phyloP scores from a whole-genome alignment of 2,329 filamentous ascomycete genomes.

The Arthrobotrys pseudoclavata region DNA sequence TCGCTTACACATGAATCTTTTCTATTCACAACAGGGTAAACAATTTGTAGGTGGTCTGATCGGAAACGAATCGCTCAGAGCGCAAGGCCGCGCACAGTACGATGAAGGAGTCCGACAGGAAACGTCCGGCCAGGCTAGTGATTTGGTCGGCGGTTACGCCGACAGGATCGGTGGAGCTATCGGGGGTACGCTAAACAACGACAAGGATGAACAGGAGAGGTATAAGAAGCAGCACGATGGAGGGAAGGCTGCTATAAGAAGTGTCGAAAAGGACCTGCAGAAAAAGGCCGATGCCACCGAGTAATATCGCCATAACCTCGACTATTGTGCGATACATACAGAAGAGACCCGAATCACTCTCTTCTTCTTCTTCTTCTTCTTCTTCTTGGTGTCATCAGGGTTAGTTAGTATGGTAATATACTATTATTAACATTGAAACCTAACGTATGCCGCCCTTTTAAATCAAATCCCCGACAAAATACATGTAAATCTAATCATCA shows the following conservation, averaged over 20 bases:
- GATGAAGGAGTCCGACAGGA: slow-evolving; percentile 83
- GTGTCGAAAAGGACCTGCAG: slow-evolving; percentile 52
- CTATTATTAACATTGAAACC: neutral
- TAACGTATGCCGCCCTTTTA: neutral
- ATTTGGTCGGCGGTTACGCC: slow-evolving; percentile 77
- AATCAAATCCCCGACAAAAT: neutral
- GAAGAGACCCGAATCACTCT: neutral
- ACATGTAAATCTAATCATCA: slow-evolving; percentile 27
- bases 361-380: neutral
- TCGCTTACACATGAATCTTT: neutral
- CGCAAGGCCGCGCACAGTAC: slow-evolving; percentile 82
- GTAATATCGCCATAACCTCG: neutral
- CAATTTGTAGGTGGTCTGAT: slow-evolving; percentile 81
- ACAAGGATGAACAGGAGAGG: slow-evolving; percentile 36
- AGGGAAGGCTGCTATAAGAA: slow-evolving; percentile 50
- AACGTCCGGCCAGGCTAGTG: slow-evolving; percentile 82
- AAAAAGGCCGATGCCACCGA: slow-evolving; percentile 34
- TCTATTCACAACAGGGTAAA: slow-evolving; percentile 72
- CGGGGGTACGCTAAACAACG: slow-evolving; percentile 27
- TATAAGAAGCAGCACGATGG: slow-evolving; percentile 52
- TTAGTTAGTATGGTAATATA: neutral
- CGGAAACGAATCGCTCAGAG: slow-evolving; percentile 81
- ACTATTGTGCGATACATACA: neutral
- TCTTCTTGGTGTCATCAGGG: neutral
- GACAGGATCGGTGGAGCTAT: slow-evolving; percentile 41